Evolutionary conservation across 148 eudicot genomes (phyloP).

Genomic region (Cornus kousa): DNA sequence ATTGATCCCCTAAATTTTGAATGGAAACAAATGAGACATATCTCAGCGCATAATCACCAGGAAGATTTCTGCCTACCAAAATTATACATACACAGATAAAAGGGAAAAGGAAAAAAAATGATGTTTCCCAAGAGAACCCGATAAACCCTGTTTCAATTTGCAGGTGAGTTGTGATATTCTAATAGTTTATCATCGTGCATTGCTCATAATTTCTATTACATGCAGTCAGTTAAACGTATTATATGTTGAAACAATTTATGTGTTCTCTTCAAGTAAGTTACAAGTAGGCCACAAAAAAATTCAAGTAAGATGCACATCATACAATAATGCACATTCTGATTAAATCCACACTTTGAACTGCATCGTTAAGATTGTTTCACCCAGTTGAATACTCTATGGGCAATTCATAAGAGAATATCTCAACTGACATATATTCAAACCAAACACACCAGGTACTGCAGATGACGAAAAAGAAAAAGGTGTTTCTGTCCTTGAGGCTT

Average conservation of each 20-base stretch:
- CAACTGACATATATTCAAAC: background rate
- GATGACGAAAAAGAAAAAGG: too few relatives aligned
- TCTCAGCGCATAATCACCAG: background rate
- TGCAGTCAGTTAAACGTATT: background rate
- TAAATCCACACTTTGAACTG: background rate
- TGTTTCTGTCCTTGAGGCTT: background rate
- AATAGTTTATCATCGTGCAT: background rate
- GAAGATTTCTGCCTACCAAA: background rate
- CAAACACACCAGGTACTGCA: background rate
- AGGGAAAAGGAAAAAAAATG: too few relatives aligned
- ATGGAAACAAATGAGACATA: constrained; percentile 8
- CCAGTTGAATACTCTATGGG: background rate
- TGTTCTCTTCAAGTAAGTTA: background rate
- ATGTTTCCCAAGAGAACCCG: background rate
- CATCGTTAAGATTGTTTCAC: background rate
- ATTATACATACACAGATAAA: background rate
- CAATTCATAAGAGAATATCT: background rate
- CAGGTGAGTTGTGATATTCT: background rate
- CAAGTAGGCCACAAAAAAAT: background rate
- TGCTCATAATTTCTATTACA: background rate
- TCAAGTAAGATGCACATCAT: background rate
- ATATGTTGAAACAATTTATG: too few relatives aligned
- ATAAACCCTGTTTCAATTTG: background rate
- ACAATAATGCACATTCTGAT: background rate
- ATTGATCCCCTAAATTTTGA: constrained; percentile 36